Percentiles rank a stretch among this genome's conserved stretches.
phyloP scores from a whole-genome alignment of 345 rosid genomes.

The Ailanthus altissimus region DNA sequence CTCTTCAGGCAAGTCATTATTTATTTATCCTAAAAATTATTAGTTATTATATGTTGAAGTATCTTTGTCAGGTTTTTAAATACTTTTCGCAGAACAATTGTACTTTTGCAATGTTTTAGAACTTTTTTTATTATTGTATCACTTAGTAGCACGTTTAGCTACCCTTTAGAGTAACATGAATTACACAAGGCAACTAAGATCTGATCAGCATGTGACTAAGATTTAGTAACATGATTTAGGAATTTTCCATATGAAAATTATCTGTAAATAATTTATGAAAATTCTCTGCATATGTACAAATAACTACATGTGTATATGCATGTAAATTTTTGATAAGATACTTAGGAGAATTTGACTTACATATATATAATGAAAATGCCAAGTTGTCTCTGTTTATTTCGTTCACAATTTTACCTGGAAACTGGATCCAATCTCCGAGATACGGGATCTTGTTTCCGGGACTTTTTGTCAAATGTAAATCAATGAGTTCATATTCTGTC shows the following conservation, averaged over 20 bases:
- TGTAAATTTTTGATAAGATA: no score
- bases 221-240: not conserved
- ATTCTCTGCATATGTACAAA: no score
- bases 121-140: not conserved
- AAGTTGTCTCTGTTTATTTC: not conserved
- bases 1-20: slow-evolving; percentile 70
- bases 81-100: not conserved
- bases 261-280: not conserved
- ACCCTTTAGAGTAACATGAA: not conserved
- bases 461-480: slow-evolving; percentile 7
- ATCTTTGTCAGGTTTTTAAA: slow-evolving; percentile 12
- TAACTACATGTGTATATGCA: no score
- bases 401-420: slow-evolving; percentile 18
- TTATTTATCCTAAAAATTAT: not conserved
- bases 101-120: slow-evolving; percentile 10
- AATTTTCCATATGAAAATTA: not conserved
- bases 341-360: not conserved
- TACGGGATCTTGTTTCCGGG: slow-evolving; percentile 41
- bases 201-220: slow-evolving; percentile 5
- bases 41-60: not conserved
- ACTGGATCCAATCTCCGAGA: slow-evolving; percentile 36
- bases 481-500: not conserved
- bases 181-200: slow-evolving; percentile 9
- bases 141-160: slow-evolving; percentile 16
- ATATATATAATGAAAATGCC: not conserved